Evolutionary conservation across 1,284 basidiomycete species (phyloP), one percentile per base, ranked within the genome.

Genomic region (Termitomyces sp.): DNA sequence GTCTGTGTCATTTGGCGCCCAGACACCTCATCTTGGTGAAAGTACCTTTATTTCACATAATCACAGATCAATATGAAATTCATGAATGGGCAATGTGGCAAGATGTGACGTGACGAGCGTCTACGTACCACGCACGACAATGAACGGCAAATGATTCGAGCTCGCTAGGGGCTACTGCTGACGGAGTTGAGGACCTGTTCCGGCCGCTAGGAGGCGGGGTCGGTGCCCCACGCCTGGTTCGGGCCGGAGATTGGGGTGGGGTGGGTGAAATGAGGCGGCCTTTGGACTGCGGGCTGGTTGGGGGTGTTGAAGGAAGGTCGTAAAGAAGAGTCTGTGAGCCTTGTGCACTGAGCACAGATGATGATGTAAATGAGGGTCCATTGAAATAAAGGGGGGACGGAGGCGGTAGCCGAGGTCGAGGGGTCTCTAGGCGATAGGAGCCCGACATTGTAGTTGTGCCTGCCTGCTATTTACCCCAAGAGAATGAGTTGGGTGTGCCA

Each of bases 1-100:
- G 80, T 88, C 60, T 88, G 83, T n/a, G 86, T 86, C 84, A 91
- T 88, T 52, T 75, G 69, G 48, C 80, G 80, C 28, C 87, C 84
- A 26, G 87, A 78, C 58, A 80, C 75, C 62, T 88, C 83, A 62
- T 89, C 84, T 66, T 90, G 88, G 56, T 81, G 72, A 66, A 82
- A 90, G 66, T 88, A 90, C 87, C 88, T 90, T 8, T n/a, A n/a
- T n/a, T 34, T 18, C 26, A 11, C 35, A 52, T 34, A 28, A 39
- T 19, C 16, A 18, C 14, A 19, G 45, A 33, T 43, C 11, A 46
- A 39, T 39, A 35, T 28, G n/a, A 34, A 18, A 28, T 55, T n/a
- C n/a, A n/a, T n/a, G n/a, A n/a, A n/a, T n/a, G n/a, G 38, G n/a
- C 19, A 34, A 34, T 46, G 31, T 34, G 44, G 44, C 31, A 24